Percentiles rank a stretch among this genome's conserved stretches.
Conservation (phyloP, 2,329 filamentous ascomycete genomes). For the Colletotrichum melonis region DNA sequence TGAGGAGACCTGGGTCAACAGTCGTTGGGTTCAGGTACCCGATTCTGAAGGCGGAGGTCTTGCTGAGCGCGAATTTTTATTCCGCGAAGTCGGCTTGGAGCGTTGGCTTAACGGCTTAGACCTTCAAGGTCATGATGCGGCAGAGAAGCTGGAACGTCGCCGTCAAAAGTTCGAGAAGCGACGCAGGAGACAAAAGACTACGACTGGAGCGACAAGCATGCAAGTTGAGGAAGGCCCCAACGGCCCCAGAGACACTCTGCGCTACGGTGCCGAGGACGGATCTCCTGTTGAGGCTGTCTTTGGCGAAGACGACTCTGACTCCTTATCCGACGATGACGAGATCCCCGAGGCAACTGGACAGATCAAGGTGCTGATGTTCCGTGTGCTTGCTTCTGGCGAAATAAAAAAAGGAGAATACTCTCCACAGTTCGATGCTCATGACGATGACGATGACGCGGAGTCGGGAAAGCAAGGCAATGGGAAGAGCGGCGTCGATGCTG, state of each 20-base stretch:
- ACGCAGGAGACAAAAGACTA: conserved; percentile 71
- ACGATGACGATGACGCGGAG: conserved; percentile 83
- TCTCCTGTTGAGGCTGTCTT: conserved; percentile 77
- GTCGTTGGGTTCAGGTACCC: conserved; percentile 94
- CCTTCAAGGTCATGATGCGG: conserved; percentile 91
- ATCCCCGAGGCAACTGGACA: conserved; percentile 95
- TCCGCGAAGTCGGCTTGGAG: conserved; percentile 95
- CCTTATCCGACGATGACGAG: conserved; percentile 82
- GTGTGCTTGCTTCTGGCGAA: conserved; percentile 93
- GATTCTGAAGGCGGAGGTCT: conserved; percentile 92
- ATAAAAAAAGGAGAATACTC: conserved; percentile 99
- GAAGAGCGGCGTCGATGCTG: conserved; percentile 75
- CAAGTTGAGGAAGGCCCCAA: conserved; percentile 56
- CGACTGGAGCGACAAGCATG: conserved; percentile 50
- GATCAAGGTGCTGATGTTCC: conserved; percentile 97
- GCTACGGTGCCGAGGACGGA: conserved; percentile 82
- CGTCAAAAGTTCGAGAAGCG: conserved; percentile 81
- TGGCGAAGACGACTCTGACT: conserved; percentile 80
- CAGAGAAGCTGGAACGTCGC: conserved; percentile 89
- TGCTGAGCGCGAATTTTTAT: conserved; percentile 95
- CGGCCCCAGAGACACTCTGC: conserved; percentile 69
- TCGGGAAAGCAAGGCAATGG: conserved; percentile 62
- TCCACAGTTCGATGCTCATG: conserved; percentile 95
- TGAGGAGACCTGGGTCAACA: conserved; percentile 99
- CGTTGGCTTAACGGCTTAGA: conserved; percentile 97